Evolutionary conservation across 2,329 filamentous ascomycete genomes (phyloP).

Genomic region (Aquanectria penicillioides): DNA sequence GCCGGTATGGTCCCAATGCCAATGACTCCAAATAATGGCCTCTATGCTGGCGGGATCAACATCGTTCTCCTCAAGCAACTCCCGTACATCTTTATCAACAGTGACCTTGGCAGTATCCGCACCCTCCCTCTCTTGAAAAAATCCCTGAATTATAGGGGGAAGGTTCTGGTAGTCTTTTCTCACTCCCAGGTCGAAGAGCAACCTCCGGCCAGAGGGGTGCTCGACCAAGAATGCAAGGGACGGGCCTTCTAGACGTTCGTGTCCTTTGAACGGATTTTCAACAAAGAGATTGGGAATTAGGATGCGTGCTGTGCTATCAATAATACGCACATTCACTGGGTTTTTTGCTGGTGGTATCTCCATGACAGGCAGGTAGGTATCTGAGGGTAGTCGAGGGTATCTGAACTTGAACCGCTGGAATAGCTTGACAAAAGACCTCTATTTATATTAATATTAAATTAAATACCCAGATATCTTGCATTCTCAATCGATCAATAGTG

Average conservation of each 20-base stretch:
- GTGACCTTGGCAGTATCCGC: background rate
- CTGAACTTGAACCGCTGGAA: no score
- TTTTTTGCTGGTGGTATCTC: background rate
- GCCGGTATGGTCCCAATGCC: constrained; percentile 43
- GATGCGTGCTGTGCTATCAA: background rate
- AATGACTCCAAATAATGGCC: constrained; percentile 43
- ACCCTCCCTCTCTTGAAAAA: background rate
- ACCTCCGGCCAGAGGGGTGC: background rate
- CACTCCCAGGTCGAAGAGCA: constrained; percentile 7
- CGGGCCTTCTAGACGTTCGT: background rate
- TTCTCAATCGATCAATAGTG: background rate
- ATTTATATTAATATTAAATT: no score
- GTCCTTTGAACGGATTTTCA: background rate
- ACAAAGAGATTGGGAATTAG: background rate
- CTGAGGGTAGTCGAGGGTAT: no score
- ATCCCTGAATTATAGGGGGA: background rate
- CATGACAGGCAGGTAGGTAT: no score
- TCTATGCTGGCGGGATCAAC: constrained; percentile 25
- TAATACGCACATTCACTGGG: background rate
- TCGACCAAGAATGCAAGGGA: constrained; percentile 7
- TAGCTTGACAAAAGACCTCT: no score
- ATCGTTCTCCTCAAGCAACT: background rate
- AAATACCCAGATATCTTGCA: background rate
- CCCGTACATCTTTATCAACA: background rate
- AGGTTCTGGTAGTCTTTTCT: background rate